phyloP scores from a whole-genome alignment of 2,329 filamentous ascomycete genomes.

The Fusarium protoensiforme region DNA sequence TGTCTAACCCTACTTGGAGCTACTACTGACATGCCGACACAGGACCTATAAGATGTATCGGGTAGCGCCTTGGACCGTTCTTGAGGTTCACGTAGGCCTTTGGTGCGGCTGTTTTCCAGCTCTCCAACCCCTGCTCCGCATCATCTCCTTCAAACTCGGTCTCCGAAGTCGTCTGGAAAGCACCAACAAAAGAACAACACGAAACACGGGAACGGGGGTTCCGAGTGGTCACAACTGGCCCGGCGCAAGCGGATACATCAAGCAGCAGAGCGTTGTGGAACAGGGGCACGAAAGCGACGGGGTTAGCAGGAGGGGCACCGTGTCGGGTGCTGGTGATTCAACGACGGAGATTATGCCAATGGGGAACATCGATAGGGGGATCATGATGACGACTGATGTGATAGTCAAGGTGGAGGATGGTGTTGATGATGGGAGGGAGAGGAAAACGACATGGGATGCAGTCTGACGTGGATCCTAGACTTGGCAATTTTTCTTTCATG shows the following conservation, averaged over 20 bases:
- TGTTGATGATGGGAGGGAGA: slow-evolving; percentile 14
- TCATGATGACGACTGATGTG: slow-evolving; percentile 37
- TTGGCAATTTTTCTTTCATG: neutral
- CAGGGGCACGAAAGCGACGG: neutral
- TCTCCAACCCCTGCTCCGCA: slow-evolving; percentile 51
- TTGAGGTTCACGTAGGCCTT: slow-evolving; percentile 55
- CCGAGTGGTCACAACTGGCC: slow-evolving; percentile 24
- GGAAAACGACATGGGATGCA: slow-evolving; percentile 30
- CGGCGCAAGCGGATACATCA: slow-evolving; percentile 21
- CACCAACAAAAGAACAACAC: slow-evolving; percentile 33
- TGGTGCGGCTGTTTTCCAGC: slow-evolving; percentile 56
- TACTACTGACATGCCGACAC: neutral
- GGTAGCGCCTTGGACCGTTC: slow-evolving; percentile 52
- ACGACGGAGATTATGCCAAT: slow-evolving; percentile 23
- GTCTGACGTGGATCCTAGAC: slow-evolving; percentile 13
- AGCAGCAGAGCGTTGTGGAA: slow-evolving; percentile 20
- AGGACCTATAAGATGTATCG: slow-evolving; percentile 53
- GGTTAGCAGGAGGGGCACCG: slow-evolving; percentile 5
- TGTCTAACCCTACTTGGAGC: neutral
- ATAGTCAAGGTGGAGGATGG: slow-evolving; percentile 34
- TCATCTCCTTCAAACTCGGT: slow-evolving; percentile 31
- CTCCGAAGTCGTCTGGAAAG: slow-evolving; percentile 24
- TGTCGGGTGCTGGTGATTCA: slow-evolving; percentile 20
- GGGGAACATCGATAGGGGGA: slow-evolving; percentile 26
- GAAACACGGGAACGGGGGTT: slow-evolving; percentile 16